A percentile compares a stretch with the other conserved stretches of the same genome.
These are phyloP conservation scores for Aspergillus clavatus DNA, from an alignment of 2,329 filamentous ascomycete genomes.

Conservation along the genomic window DNA sequence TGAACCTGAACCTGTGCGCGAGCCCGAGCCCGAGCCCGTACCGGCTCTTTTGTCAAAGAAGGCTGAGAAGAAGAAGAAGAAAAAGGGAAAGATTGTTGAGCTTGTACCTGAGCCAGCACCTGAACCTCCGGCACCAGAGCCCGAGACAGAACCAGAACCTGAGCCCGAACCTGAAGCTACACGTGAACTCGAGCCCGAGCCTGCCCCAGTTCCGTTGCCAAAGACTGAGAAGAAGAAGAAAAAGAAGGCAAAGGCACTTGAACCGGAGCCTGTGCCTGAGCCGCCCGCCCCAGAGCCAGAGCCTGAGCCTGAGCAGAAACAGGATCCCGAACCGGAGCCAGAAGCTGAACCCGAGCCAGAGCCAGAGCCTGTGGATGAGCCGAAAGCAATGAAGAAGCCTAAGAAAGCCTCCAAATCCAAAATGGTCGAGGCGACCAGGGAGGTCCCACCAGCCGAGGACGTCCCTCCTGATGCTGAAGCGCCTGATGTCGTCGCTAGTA, in stretches of 20 bases:
- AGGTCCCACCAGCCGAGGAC: slow-evolving; percentile 48
- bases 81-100: slow-evolving; percentile 12
- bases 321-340: slow-evolving; percentile 12
- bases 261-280: slow-evolving; percentile 27
- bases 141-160: slow-evolving; percentile 26
- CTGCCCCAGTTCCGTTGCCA: slow-evolving; percentile 19
- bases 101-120: slow-evolving; percentile 17
- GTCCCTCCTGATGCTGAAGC: slow-evolving; percentile 17
- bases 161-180: slow-evolving; percentile 19
- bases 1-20: slow-evolving; percentile 18
- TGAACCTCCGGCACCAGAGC: slow-evolving; percentile 23
- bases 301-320: slow-evolving; percentile 17
- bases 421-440: slow-evolving; percentile 33
- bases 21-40: slow-evolving; percentile 17
- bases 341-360: slow-evolving; percentile 18
- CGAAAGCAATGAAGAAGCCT: slow-evolving; percentile 24
- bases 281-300: slow-evolving; percentile 23
- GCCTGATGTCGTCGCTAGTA: slow-evolving; percentile 22
- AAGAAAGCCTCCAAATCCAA: slow-evolving; percentile 26
- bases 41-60: background rate
- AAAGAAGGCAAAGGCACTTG: slow-evolving; percentile 21
- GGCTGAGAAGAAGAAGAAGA: slow-evolving; percentile 6
- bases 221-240: slow-evolving; percentile 29
- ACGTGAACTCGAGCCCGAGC: slow-evolving; percentile 25
- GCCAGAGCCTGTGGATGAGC: slow-evolving; percentile 15